phyloP scores from a whole-genome alignment of 352 stramenopile genomes.

The Elongisporangium prolatum region DNA sequence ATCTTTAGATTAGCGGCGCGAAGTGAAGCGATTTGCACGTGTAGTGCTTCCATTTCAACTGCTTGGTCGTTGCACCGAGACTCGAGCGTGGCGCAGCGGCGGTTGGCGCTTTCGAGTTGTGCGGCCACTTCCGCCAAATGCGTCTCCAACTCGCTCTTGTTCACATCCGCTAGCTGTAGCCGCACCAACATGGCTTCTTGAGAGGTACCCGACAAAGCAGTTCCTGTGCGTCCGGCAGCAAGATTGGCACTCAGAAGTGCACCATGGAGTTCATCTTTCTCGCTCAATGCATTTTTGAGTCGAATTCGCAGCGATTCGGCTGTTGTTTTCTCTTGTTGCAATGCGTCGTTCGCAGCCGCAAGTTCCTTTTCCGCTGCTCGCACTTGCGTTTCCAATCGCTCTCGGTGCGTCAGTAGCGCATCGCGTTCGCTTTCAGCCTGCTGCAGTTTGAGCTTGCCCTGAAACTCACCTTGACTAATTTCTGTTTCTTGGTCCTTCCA shows the following conservation, averaged over 20 bases:
- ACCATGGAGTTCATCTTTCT: conserved; percentile 34
- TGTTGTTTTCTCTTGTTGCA: conserved; percentile 13
- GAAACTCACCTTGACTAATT: conserved; percentile 17
- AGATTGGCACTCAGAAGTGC: conserved; percentile 26
- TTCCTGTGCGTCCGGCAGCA: neutral
- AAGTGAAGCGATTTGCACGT: conserved; percentile 48
- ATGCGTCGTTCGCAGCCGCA: conserved; percentile 16
- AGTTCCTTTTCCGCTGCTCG: conserved; percentile 30
- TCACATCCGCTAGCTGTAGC: conserved; percentile 52
- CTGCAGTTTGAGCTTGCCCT: conserved; percentile 33
- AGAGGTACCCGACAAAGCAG: neutral
- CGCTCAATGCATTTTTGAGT: conserved; percentile 25
- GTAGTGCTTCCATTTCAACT: conserved; percentile 43
- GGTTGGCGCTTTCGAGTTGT: conserved; percentile 39
- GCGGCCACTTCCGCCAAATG: conserved; percentile 45
- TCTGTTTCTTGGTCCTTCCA: conserved; percentile 14
- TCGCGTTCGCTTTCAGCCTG: conserved; percentile 21
- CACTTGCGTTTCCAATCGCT: conserved; percentile 23
- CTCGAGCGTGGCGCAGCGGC: conserved; percentile 33
- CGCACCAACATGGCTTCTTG: conserved; percentile 56
- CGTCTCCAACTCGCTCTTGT: conserved; percentile 40
- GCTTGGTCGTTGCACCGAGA: conserved; percentile 41
- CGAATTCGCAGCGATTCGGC: conserved; percentile 23
- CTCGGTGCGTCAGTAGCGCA: conserved; percentile 16
- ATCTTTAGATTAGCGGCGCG: conserved; percentile 38